Percentiles rank a stretch among this genome's conserved stretches.
These are phyloP conservation scores for Zymoseptoria passerinii DNA, from an alignment of 2,329 filamentous ascomycete genomes.

Conservation along the genomic window DNA sequence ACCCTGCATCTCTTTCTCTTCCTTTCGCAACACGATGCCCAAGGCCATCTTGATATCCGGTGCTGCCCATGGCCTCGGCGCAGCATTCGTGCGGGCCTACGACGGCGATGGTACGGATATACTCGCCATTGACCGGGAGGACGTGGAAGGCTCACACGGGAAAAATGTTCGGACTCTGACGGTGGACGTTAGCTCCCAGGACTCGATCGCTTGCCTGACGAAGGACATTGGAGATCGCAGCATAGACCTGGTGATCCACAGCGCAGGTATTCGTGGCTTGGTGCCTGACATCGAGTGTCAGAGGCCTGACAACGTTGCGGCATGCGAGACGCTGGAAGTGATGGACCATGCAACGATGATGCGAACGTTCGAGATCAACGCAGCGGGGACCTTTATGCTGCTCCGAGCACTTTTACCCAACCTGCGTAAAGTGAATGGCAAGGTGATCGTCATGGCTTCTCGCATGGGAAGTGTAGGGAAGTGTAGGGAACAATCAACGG, in stretches of 20 bases:
- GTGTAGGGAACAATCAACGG: slow-evolving; percentile 30
- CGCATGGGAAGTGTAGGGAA: slow-evolving; percentile 41
- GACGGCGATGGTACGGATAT: slow-evolving; percentile 18
- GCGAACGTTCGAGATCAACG: slow-evolving; percentile 35
- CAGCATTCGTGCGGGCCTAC: slow-evolving; percentile 28
- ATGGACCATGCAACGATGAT: slow-evolving; percentile 36
- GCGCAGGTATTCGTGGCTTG: slow-evolving; percentile 39
- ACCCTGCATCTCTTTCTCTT: not conserved
- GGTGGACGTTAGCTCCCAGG: slow-evolving; percentile 25
- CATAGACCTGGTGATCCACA: slow-evolving; percentile 37
- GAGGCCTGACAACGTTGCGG: slow-evolving; percentile 29
- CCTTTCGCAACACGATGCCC: not conserved
- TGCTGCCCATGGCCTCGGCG: slow-evolving; percentile 33
- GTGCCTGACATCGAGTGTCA: slow-evolving; percentile 26
- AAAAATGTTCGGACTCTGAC: slow-evolving; percentile 17
- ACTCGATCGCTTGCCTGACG: slow-evolving; percentile 19
- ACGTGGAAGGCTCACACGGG: slow-evolving; percentile 3
- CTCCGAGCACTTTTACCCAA: slow-evolving; percentile 32
- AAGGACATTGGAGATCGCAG: slow-evolving; percentile 13
- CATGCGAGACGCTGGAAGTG: slow-evolving; percentile 33
- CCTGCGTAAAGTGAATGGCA: slow-evolving; percentile 22
- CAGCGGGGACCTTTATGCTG: slow-evolving; percentile 36
- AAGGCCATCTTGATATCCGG: slow-evolving; percentile 30
- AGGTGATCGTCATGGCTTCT: slow-evolving; percentile 37
- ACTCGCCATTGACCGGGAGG: slow-evolving; percentile 27